Percentiles rank a stretch among this genome's conserved stretches.
Evolutionary conservation across 768 basidiomycete species (phyloP).

Genomic region (Russula sp.): DNA sequence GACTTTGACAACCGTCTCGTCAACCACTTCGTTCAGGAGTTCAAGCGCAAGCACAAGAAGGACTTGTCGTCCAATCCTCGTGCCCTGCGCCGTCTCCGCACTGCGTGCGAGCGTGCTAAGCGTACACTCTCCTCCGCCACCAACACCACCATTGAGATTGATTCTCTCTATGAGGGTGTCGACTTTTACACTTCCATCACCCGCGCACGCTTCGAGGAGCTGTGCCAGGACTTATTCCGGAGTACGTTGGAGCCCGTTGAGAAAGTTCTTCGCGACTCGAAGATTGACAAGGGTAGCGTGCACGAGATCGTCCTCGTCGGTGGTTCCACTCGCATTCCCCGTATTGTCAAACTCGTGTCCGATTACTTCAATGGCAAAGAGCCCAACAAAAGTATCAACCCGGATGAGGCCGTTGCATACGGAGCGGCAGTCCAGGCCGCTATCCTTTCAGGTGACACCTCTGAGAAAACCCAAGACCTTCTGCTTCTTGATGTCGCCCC

Average conservation of each 20-base stretch:
- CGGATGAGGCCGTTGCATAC: conserved; percentile 97
- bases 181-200: conserved; percentile 99
- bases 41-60: conserved; percentile 98
- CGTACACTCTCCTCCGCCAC: conserved; percentile 95
- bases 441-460: conserved; percentile 95
- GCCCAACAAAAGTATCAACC: conserved; percentile 99
- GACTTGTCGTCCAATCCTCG: conserved; percentile 89
- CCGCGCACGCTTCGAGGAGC: conserved; percentile 95
- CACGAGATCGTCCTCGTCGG: conserved; percentile 98
- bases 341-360: conserved; percentile 94
- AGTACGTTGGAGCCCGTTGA: conserved; percentile 93
- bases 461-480: conserved; percentile 96
- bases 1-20: conserved; percentile 98
- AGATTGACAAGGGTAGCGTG: conserved; percentile 94
- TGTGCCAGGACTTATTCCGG: conserved; percentile 94
- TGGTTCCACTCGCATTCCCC: conserved; percentile 97
- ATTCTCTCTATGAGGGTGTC: conserved; percentile 95
- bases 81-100: conserved; percentile 95
- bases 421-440: conserved; percentile 99
- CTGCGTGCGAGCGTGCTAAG: conserved; percentile 98
- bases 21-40: conserved; percentile 94
- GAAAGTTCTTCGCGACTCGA: conserved; percentile 96
- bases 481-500: conserved; percentile 93
- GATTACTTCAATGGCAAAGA: conserved; percentile 99
- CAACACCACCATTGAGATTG: conserved; percentile 96